Conservation (phyloP, 257 asterid species). For the Solanum virginianum region DNA sequence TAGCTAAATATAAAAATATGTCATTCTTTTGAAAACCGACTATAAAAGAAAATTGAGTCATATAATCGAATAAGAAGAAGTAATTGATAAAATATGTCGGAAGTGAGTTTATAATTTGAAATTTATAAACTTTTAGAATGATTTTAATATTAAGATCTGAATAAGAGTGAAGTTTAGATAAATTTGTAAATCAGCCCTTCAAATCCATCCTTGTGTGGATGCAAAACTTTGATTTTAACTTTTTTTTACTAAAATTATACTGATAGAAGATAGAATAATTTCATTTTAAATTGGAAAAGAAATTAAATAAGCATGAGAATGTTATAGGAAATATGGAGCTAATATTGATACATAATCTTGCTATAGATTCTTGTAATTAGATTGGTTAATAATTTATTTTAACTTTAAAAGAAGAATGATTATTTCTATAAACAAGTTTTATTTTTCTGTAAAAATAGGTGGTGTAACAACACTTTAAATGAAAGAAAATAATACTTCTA, state of each 20-base stretch:
- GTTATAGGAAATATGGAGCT: neutral
- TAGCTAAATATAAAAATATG: too few relatives aligned
- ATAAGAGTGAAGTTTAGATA: neutral
- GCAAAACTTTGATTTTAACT: neutral
- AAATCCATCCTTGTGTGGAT: neutral
- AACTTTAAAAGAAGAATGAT: neutral
- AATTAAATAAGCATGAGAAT: neutral
- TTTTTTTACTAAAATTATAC: neutral
- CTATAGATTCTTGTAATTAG: neutral
- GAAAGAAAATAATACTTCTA: neutral
- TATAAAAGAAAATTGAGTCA: too few relatives aligned
- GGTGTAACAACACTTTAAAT: neutral
- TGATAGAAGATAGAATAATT: neutral
- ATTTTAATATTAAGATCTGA: fast-evolving
- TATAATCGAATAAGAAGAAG: too few relatives aligned
- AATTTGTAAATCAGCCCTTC: neutral
- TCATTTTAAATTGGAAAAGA: neutral
- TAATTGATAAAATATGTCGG: neutral
- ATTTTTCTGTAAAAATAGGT: neutral
- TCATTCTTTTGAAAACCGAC: too few relatives aligned
- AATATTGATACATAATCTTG: neutral
- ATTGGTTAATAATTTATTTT: neutral
- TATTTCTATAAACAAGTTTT: neutral
- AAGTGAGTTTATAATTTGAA: neutral
- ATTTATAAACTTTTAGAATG: fast-evolving